Base-by-base conservation (phyloP, 345 rosid genomes). In the Citrus cavaleriei region DNA sequence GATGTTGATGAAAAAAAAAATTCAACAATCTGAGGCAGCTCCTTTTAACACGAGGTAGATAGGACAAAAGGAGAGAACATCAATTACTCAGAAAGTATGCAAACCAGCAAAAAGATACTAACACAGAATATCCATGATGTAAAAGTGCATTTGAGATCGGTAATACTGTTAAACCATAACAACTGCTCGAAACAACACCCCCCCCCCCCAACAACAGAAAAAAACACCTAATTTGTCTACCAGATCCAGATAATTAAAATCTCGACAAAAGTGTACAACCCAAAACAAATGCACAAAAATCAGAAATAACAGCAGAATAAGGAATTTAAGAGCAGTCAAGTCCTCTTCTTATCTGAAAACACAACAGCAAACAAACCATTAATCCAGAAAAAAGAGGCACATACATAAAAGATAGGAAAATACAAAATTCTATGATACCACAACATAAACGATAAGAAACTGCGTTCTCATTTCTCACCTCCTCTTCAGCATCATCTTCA, bases 401-500 rank as follows among this genome's bases (percentile, higher is more conserved):
- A 62, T 22, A 21, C 57, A 61, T 8, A 62, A 27, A 61, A 18
- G 13, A 25, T 19, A 19, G 0, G 16, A 35, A 54, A 14, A 68
- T 51, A 28, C 37, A 22, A 61, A 35, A 28, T 24, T 13, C 70
- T 61, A 76, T 2, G 10, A 64, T 3, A 66, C 0, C 24, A 27
- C 8, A 78, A 70, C 24, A n/a, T 38, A 28, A 68, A 78, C 21
- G 51, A 24, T 61, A 66, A 7, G n/a, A 40, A 69, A 28, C 13
- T 16, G 51, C 16, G 51, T 8, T 68, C 19, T 58, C 60, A 67
- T 70, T 79, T 79, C 84, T 87, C 84, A 91, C 95, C 95, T 91
- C 95, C 66, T 91, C 93, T 66, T 91, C 93, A 70, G 57, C 89
- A 12, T 87, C 91, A 27, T 85, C 90, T 42, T 85, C 91, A 40